Base-by-base conservation (phyloP, 306 rosid genomes). In the Geum urbanum region DNA sequence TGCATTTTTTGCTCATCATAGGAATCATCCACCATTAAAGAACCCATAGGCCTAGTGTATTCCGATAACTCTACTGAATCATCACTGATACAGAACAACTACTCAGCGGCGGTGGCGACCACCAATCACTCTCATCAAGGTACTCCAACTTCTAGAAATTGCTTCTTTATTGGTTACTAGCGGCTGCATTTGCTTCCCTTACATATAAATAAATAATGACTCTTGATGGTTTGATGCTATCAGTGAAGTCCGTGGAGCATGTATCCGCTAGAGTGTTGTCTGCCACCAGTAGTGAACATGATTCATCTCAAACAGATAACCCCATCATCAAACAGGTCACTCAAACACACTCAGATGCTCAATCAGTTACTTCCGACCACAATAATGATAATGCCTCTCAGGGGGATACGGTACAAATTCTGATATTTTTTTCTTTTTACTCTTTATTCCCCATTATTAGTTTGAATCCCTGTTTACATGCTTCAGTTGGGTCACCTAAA, bases 191-290 rank as follows among this genome's bases (percentile, higher is more conserved):
- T 2, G 1, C 70, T 58, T 64, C 59, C 56, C 13, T 51, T 67
- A 35, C 67, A 45, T 22, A n/a, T 27, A 27, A 27, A 27, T 27
- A 27, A 27, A 27, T 74, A 81, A 2, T 59, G 13, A 1, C 15
- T 59, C n/a, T 39, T 68, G 47, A 13, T 72, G 76, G 86, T 56
- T 70, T 64, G 69, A 27, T 27, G 77, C 69, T 47, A 45, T 72
- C 77, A 80, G 78, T 62, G 53, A 83, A 82, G 58, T 80, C 89
- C 11, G 81, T 76, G 70, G 95, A 92, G 44, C 91, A 86, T 72
- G 77, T 80, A 27, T 83, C 88, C 43, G 82, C 92, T 35, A 77
- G 99, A 81, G 82, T 91, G 32, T 69, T 94, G 81, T 81, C 87
- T 52, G 81, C 87, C n/a, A 86, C 90, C 40, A 69, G 77, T 45